Percentiles rank a stretch among this genome's conserved stretches.
Evolutionary conservation across 2,329 filamentous ascomycete species (phyloP).

Genomic region (Xylaria sp.): DNA sequence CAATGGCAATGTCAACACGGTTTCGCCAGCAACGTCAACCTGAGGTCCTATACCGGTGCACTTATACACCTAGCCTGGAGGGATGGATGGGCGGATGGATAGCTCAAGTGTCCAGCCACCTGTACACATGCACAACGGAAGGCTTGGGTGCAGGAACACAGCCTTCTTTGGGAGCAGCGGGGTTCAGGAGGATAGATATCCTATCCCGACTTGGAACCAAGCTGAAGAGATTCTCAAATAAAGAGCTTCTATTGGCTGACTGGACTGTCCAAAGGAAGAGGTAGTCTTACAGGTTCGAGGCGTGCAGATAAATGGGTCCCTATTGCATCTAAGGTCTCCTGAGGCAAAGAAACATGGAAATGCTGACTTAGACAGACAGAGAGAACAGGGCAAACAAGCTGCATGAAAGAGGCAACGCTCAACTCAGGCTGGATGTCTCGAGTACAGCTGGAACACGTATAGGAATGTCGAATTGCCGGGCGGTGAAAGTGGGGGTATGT

Average conservation of each 20-base stretch:
- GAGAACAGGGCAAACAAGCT: slow-evolving; percentile 20
- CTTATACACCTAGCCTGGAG: slow-evolving; percentile 10
- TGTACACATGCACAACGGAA: slow-evolving; percentile 37
- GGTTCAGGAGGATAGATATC: slow-evolving; percentile 12
- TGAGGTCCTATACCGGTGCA: slow-evolving; percentile 1
- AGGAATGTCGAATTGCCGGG: slow-evolving; percentile 41
- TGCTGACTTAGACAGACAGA: slow-evolving; percentile 2
- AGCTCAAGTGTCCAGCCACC: slow-evolving; percentile 30
- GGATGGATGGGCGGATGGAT: slow-evolving; percentile 14
- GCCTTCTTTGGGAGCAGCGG: slow-evolving; percentile 33
- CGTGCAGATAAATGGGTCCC: slow-evolving; percentile 23
- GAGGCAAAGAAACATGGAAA: slow-evolving; percentile 14
- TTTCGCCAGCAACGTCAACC: slow-evolving; percentile 10
- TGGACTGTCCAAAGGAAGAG: slow-evolving; percentile 13
- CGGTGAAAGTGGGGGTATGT: slow-evolving; percentile 47
- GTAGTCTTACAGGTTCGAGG: slow-evolving; percentile 27
- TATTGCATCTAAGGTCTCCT: slow-evolving; percentile 18
- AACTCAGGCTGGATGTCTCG: slow-evolving; percentile 3
- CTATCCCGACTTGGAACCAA: slow-evolving; percentile 19
- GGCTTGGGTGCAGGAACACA: slow-evolving; percentile 34
- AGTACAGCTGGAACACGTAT: slow-evolving; percentile 13
- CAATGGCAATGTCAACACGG: slow-evolving; percentile 17
- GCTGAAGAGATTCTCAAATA: slow-evolving; percentile 21
- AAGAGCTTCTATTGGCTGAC: slow-evolving; percentile 28
- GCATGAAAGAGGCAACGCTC: slow-evolving; percentile 14